Base-by-base conservation (phyloP, 768 basidiomycete genomes). In the Boletus vermiculosoides region DNA sequence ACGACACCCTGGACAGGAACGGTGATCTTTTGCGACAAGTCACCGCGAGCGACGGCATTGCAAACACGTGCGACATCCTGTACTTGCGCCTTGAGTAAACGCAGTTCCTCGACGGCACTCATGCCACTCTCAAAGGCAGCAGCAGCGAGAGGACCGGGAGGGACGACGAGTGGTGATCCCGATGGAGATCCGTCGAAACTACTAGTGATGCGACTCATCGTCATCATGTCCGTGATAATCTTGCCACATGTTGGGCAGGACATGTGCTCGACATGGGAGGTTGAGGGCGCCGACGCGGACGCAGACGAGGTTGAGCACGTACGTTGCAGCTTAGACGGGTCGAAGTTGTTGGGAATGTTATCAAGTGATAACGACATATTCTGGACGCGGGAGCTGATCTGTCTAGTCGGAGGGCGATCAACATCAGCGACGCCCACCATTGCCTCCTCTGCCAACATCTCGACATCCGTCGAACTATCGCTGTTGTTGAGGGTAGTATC, bases 11-110 rank as follows among this genome's bases (percentile, higher is more conserved):
- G 85, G 3, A 90, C 90, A 12, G 83, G 83, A 18, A 90, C 88
- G 23, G 86, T 86, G 56, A 91, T 90, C 74, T 89, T 88, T 70
- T 90, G 85, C 50, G 84, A 86, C 54, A 91, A 68, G 63, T 90
- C 88, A 10, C 89, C 89, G 5, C 80, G 76, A 2, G 88, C 89
- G 49, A 90, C 88, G 18, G 89, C 89, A 67, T 88, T 87, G 70
- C 89, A 91, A 34, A 91, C 89, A 31, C 88, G 77, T 20, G 88
- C 88, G 45, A 90, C 87, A 63, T 91, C 78, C 74, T 91, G 87
- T 0, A 93, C 90, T 74, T 93, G 92, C 22, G 89, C 88, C 71
- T 90, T 90, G 56, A 94, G 80, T 36, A 92, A 71, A 62, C 81
- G 82, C 34, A 93, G 79, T 73, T 94, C 90, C 69, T 90, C 85